Conservation (phyloP, 495 filamentous ascomycete genomes). For the Penicillium nucicola region DNA sequence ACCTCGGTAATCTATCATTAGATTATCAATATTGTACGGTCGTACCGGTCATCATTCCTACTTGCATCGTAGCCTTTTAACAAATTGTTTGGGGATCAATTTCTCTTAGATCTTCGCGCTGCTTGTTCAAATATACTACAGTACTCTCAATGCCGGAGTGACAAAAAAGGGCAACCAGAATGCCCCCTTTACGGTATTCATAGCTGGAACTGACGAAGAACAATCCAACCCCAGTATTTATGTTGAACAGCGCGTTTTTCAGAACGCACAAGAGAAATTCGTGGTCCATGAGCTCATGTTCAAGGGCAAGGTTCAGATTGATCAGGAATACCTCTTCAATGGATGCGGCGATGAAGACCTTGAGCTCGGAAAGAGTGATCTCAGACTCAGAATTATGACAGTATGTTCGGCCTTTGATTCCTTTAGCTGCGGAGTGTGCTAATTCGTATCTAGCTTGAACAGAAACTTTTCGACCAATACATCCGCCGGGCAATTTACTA, state of each 20-base stretch:
- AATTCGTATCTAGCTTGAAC: slow-evolving; percentile 5
- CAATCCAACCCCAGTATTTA: slow-evolving; percentile 9
- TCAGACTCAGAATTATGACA: slow-evolving; percentile 5
- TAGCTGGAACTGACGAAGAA: slow-evolving; percentile 7
- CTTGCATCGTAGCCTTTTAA: too few relatives aligned
- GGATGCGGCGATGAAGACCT: slow-evolving; percentile 14
- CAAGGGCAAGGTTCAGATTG: slow-evolving; percentile 3
- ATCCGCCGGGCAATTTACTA: slow-evolving; percentile 11
- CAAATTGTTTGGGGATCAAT: too few relatives aligned
- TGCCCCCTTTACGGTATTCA: slow-evolving; percentile 10
- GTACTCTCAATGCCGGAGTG: slow-evolving; percentile 4
- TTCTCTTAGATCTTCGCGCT: too few relatives aligned
- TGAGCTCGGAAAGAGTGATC: slow-evolving; percentile 9
- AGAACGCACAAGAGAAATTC: slow-evolving; percentile 1
- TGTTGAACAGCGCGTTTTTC: slow-evolving; percentile 8
- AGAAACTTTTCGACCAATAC: slow-evolving; percentile 1
- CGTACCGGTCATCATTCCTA: too few relatives aligned
- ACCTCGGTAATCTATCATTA: too few relatives aligned
- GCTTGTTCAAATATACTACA: slow-evolving; percentile 7
- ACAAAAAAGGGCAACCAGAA: background rate
- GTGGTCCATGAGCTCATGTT: slow-evolving; percentile 10
- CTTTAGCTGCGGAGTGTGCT: background rate
- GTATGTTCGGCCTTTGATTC: slow-evolving; percentile 1
- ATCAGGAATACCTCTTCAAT: slow-evolving; percentile 11
- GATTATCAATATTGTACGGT: too few relatives aligned